Percentiles rank a stretch among this genome's conserved stretches.
Conservation (phyloP, 805 yeast species). For the Zygoascus ofunaensis region DNA sequence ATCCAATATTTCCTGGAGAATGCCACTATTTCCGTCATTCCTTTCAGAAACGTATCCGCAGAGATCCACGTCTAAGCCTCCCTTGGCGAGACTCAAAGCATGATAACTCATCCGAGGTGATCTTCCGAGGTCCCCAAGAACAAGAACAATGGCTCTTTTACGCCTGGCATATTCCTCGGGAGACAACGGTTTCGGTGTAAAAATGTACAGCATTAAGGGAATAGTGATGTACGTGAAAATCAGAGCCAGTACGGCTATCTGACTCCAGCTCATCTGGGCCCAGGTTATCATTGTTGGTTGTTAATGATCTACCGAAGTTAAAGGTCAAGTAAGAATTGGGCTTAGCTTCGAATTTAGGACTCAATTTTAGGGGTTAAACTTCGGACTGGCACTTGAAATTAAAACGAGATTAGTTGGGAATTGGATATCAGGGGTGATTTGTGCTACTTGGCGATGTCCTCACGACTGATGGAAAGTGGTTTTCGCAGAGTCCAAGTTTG, state of each 20-base stretch:
- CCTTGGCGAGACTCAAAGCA: conserved; percentile 61
- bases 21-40: conserved; percentile 18
- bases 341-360: too few relatives aligned
- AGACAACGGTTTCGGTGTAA: conserved; percentile 8
- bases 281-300: too few relatives aligned
- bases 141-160: conserved; percentile 64
- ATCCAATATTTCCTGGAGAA: conserved; percentile 13
- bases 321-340: too few relatives aligned
- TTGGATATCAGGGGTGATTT: too few relatives aligned
- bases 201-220: conserved; percentile 14
- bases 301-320: too few relatives aligned
- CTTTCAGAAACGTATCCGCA: conserved; percentile 57
- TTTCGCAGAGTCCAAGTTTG: too few relatives aligned
- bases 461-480: too few relatives aligned
- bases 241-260: conserved; percentile 2
- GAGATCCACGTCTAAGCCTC: conserved; percentile 66
- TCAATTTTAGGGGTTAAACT: too few relatives aligned
- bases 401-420: too few relatives aligned
- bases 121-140: conserved; percentile 87
- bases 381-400: too few relatives aligned
- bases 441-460: too few relatives aligned
- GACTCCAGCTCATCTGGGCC: not conserved
- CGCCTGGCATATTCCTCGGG: conserved; percentile 19
- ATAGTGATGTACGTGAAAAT: conserved; percentile 15
- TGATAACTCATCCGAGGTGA: conserved; percentile 94